phyloP scores from a whole-genome alignment of 768 basidiomycete species.

The Lentinula boryana region DNA sequence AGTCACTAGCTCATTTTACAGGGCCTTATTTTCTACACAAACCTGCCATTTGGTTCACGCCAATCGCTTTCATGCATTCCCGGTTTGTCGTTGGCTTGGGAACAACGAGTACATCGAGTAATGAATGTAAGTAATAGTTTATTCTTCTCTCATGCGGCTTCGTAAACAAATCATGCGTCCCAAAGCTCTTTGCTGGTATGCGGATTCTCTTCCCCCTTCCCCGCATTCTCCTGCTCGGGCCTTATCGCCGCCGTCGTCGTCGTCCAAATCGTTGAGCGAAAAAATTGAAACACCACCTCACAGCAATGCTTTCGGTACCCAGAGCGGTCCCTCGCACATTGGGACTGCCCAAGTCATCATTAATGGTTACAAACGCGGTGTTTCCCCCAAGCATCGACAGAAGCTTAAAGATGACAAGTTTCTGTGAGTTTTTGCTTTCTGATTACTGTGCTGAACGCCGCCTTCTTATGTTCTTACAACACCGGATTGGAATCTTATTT shows the following conservation, averaged over 20 bases:
- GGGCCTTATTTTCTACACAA: constrained; percentile 39
- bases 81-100: constrained; percentile 25
- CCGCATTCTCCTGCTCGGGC: constrained; percentile 19
- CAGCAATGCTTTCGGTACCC: not conserved
- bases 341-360: constrained; percentile 58
- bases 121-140: constrained; percentile 50
- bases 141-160: not conserved
- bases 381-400: constrained; percentile 63
- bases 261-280: not conserved
- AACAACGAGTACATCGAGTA: constrained; percentile 42
- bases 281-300: not conserved
- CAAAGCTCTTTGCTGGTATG: constrained; percentile 67
- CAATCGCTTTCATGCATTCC: constrained; percentile 53
- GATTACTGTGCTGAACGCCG: not conserved
- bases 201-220: constrained; percentile 28
- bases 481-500: not conserved
- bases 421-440: constrained; percentile 32
- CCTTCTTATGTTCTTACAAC: no score
- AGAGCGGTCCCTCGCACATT: not conserved
- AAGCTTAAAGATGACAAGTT: constrained; percentile 17
- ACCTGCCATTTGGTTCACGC: constrained; percentile 56
- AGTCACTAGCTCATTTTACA: not conserved
- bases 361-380: constrained; percentile 75
- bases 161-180: not conserved
- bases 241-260: not conserved